Base-by-base conservation (phyloP, 2,329 filamentous ascomycete genomes). In the Penicillium sp. region DNA sequence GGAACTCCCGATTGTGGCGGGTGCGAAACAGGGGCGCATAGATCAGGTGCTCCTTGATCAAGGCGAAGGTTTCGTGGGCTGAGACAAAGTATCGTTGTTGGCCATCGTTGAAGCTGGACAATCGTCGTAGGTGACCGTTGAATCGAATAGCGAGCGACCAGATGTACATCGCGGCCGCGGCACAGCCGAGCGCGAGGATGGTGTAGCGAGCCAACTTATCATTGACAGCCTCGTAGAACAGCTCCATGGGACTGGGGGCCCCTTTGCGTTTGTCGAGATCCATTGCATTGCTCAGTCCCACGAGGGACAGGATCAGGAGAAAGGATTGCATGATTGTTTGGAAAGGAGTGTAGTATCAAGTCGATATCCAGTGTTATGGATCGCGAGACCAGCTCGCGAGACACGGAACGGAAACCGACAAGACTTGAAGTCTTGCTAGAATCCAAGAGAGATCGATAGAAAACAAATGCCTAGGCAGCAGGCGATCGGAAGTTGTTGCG, bases 101-200 rank as follows among this genome's bases (percentile, higher is more conserved):
- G 48, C 85, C 82, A 66, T 86, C 87, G 67, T 77, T 82, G 49
- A 95, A 74, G 55, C 81, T 86, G 28, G 83, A 75, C 30, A 94
- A 72, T 16, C 77, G 82, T 47, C 88, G 79, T 25, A 89, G 69
- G 56, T 92, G 82, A 50, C 75, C 77, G 41, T 77, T 69, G 39
- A 84, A 65, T 37, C 75, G 72, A 34, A 79, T 72, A 37, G 70
- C 64, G 46, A 81, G 61, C 44, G 82, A 79, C 76, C 85, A 90
- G 46, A 80, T 51, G 47, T 85, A 71, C 52, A 89, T 71, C 33
- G 74, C 71, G 23, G 62, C 72, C 9, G 82, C 74, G 35, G 88
- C 70, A 34, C 74, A 73, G 36, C 77, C 77, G 61, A 84, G 79
- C 17, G 82, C 71, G 48, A 80, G 67, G 47, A 82, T 68, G 29